Evolutionary conservation across 2,329 filamentous ascomycete genomes (phyloP), one percentile per base, ranked within the genome.

Genomic region (Microcera coccophila): DNA sequence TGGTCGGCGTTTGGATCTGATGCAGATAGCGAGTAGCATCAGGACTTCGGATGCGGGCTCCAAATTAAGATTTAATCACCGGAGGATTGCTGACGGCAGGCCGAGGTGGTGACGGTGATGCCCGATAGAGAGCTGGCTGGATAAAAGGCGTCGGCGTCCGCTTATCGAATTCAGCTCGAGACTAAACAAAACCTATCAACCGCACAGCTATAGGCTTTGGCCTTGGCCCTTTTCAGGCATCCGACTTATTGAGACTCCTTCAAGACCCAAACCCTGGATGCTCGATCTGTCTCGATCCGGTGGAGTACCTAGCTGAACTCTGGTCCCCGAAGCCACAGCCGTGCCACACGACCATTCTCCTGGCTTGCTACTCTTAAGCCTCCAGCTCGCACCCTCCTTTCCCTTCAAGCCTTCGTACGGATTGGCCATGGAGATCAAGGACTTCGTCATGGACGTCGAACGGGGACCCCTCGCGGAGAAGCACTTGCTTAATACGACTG

Each of bases 401-500:
- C n/a, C n/a, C n/a, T n/a, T n/a, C n/a, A n/a, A n/a, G n/a, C n/a
- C n/a, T n/a, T n/a, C n/a, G n/a, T n/a, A n/a, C n/a, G n/a, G n/a
- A n/a, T n/a, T n/a, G 22, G 7, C 12, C 12, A 26, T 26, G 22
- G 22, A 26, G 12, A 26, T 26, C 7, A 7, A 26, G 12, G 22
- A 26, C 22, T 26, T 7, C 22, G 12, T 7, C 22, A 58, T 57
- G 52, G 58, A 61, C 35, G 43, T 43, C 1, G 59, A 62, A 37
- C 48, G 54, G 37, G 41, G 40, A 21, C 47, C 54, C 9, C 55
- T 58, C n/a, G 57, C 59, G 16, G 64, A 69, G 34, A 71, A 73
- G 35, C 75, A 82, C 51, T 66, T 85, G 17, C 66, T 69, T 34
- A 90, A 90, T 65, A 74, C 75, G 14, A 76, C 75, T 1, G 79